Base-by-base conservation (phyloP, 2,329 filamentous ascomycete genomes). In the Microsporum audouinii region DNA sequence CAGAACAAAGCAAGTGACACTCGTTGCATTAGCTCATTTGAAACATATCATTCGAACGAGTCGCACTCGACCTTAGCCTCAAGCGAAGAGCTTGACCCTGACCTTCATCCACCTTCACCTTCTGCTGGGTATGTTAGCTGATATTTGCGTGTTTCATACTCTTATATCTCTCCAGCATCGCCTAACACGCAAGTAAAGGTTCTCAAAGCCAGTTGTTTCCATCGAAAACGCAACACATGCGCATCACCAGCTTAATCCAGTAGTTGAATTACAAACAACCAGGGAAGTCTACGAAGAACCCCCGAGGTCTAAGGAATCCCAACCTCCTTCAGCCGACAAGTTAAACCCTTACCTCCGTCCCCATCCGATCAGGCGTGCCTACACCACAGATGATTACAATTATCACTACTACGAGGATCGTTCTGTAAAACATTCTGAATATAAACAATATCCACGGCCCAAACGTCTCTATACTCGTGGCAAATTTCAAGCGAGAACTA, bases 11-110 rank as follows among this genome's bases (percentile, higher is more conserved):
- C 36, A 33, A 17, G 36, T 43, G 36, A 57, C 14, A 23, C 34
- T 5, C 55, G 27, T 6, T 39, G 12, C 36, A 8, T 57, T 8
- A 57, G 36, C 14, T 57, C 55, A 10, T 43, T 57, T 43, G 36
- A 57, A 57, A 41, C 55, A 27, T 27, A 57, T 43, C 55, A 57
- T 8, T 57, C 55, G 27, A 57, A 57, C 39, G 10, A 43, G 3
- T 41, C 36, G 1, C 23, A 33, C n/a, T 41, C 36, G 5, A 57
- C 55, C 14, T 43, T 57, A 41, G 55, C 23, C 14, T 57, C 34
- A 6, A 41, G 55, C 36, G 27, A 39, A 5, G 55, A 43, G 3
- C 17, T n/a, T 41, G 34, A 43, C n/a, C 55, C 55, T 2, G 55
- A 43, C 29, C n/a, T 29, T 29, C 5, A 14, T 23, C 27, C 55